phyloP scores from a whole-genome alignment of 1,284 basidiomycete species.

The Pisolithus thermaeus region DNA sequence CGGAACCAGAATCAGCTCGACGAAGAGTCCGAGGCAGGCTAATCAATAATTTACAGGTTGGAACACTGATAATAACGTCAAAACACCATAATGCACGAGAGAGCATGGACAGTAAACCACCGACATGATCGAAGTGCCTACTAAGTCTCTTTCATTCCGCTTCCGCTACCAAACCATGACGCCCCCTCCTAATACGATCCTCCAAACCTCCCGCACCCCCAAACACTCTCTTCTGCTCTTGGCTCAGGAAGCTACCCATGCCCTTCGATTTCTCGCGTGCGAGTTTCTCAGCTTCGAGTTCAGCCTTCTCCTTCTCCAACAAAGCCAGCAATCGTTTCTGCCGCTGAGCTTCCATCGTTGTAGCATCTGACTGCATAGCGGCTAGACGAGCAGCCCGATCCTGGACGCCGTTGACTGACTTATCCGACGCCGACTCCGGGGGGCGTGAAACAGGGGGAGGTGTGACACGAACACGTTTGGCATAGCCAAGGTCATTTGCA shows the following conservation, averaged over 20 bases:
- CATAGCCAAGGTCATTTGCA: constrained; percentile 11
- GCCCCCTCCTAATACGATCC: constrained; percentile 65
- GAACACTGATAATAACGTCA: background rate
- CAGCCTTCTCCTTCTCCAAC: constrained; percentile 67
- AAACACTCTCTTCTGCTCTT: constrained; percentile 75
- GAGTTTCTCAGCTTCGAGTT: constrained; percentile 59
- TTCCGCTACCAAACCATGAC: constrained; percentile 57
- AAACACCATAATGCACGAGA: constrained; percentile 7
- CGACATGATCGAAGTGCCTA: constrained; percentile 3
- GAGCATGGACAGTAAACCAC: constrained; percentile 2
- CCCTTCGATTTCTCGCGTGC: constrained; percentile 61
- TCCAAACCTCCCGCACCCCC: constrained; percentile 70
- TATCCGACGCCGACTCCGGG: constrained; percentile 16
- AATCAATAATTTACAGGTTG: background rate
- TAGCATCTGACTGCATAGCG: constrained; percentile 77
- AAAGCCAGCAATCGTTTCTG: constrained; percentile 57
- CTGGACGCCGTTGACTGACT: constrained; percentile 29
- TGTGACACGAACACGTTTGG: constrained; percentile 40
- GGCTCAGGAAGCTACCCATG: constrained; percentile 65
- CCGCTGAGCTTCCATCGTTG: constrained; percentile 58
- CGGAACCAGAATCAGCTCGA: no score
- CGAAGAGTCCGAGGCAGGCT: no score
- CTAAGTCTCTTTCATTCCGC: constrained; percentile 33
- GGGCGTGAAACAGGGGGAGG: constrained; percentile 26
- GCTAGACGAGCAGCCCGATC: constrained; percentile 80